Evolutionary conservation across 192 early-diverging fungal genomes (phyloP), one percentile per base, ranked within the genome.

Genomic region (Borealophlyctis nickersoniae): DNA sequence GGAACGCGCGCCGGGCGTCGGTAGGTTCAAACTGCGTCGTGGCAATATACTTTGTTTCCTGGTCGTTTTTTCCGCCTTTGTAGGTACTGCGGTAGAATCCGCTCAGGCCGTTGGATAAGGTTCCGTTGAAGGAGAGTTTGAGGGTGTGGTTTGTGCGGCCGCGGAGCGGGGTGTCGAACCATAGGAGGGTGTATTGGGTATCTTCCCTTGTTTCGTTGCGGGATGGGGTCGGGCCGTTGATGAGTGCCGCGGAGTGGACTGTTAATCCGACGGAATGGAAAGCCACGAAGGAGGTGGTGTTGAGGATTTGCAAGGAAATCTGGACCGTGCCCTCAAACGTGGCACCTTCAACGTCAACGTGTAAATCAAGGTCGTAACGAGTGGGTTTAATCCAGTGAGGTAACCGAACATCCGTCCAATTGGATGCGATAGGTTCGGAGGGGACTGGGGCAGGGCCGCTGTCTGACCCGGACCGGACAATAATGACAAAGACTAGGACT

Each of bases 1-100:
- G 93, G 73, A 95, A 92, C 9, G 91, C 90, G 28, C 88, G 83
- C 52, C 93, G 85, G 23, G 93, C 93, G 65, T 90, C 83, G 14
- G 88, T 92, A 7, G 93, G 80, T 77, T 92, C 88, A 64, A 97
- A 97, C 70, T 97, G 93, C 1, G 93, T 97, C 4, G 86, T 85
- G 5, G 83, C 92, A 58, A 96, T 79, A 58, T 83, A 84, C 22
- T 77, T 70, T 23, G 56, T 72, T n/a, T n/a, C n/a, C n/a, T n/a
- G n/a, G n/a, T n/a, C n/a, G 2, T 73, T 54, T 27, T 78, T 85
- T 22, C 26, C 51, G 29, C 72, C 56, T 23, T 63, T 63, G 65
- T 84, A 93, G 33, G 73, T 82, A 54, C 81, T 85, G 52, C 88
- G 85, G 70, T 95, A 96, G 67, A 95, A 95, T 2, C 94, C 94